phyloP scores from a whole-genome alignment of 2,329 filamentous ascomycete genomes.

The Drechslerella dactyloides region DNA sequence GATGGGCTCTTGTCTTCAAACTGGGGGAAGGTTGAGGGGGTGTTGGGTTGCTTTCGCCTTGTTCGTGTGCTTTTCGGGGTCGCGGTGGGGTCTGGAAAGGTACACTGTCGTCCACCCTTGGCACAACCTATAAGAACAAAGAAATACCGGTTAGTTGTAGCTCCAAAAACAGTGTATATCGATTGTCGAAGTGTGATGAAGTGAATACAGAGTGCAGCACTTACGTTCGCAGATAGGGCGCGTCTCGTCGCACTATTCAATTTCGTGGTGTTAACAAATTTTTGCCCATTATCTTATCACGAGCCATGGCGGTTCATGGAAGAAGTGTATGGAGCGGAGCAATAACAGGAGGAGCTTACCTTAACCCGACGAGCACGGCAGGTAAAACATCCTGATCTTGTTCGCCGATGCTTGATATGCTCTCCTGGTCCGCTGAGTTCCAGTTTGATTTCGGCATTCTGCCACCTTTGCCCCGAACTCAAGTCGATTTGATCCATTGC shows the following conservation, averaged over 20 bases:
- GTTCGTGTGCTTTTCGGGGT: conserved; percentile 55
- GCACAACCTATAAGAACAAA: conserved; percentile 70
- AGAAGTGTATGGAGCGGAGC: background rate
- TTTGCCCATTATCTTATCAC: background rate
- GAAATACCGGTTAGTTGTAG: conserved; percentile 18
- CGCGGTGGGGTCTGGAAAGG: conserved; percentile 76
- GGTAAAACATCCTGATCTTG: conserved; percentile 90
- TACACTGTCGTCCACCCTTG: conserved; percentile 88
- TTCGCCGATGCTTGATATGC: conserved; percentile 89
- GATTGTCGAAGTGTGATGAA: too few species aligned
- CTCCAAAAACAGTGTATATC: conserved; percentile 7
- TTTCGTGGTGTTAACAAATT: background rate
- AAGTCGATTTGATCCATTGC: conserved; percentile 30
- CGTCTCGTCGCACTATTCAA: conserved; percentile 79
- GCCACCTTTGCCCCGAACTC: conserved; percentile 30
- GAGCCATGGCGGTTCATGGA: background rate
- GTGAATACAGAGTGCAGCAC: conserved; percentile 52
- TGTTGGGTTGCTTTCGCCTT: conserved; percentile 50
- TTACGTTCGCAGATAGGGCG: conserved; percentile 83
- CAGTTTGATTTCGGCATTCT: conserved; percentile 43
- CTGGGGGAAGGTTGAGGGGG: conserved; percentile 23
- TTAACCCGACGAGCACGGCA: conserved; percentile 88
- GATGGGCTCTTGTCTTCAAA: conserved; percentile 59
- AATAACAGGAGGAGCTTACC: conserved; percentile 59
- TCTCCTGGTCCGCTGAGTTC: conserved; percentile 60